Evolutionary conservation across 345 rosid genomes (phyloP).

Genomic region (Alliaria petiolata): DNA sequence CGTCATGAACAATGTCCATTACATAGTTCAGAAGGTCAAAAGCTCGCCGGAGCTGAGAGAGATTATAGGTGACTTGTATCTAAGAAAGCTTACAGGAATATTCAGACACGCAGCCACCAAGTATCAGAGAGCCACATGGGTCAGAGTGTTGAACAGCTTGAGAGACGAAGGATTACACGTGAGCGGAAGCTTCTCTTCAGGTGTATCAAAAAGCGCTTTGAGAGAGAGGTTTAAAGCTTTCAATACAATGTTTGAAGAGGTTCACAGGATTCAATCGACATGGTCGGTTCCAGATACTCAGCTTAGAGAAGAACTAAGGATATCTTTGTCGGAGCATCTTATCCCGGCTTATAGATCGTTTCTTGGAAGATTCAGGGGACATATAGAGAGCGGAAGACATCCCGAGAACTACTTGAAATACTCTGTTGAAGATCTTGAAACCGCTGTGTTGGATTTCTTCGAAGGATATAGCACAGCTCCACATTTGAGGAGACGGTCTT

Average conservation of each 20-base stretch:
- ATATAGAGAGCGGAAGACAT: slow-evolving; percentile 88
- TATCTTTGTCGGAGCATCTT: slow-evolving; percentile 72
- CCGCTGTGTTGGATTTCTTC: slow-evolving; percentile 87
- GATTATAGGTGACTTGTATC: slow-evolving; percentile 80
- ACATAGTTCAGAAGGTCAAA: slow-evolving; percentile 80
- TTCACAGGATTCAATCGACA: slow-evolving; percentile 73
- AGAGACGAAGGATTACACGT: slow-evolving; percentile 92
- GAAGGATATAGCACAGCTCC: slow-evolving; percentile 80
- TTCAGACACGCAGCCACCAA: slow-evolving; percentile 78
- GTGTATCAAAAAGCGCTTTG: slow-evolving; percentile 72
- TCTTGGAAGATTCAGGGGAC: slow-evolving; percentile 84
- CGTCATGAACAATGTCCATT: slow-evolving; percentile 95
- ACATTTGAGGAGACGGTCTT: slow-evolving; percentile 71
- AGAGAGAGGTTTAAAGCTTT: slow-evolving; percentile 88
- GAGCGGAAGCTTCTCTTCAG: slow-evolving; percentile 85
- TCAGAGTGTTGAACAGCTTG: slow-evolving; percentile 69
- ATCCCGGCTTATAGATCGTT: slow-evolving; percentile 92
- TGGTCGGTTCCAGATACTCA: slow-evolving; percentile 85
- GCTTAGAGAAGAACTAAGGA: slow-evolving; percentile 91
- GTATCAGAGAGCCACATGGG: slow-evolving; percentile 96
- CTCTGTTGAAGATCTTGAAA: slow-evolving; percentile 87
- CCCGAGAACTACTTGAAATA: slow-evolving; percentile 95
- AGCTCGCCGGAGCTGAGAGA: slow-evolving; percentile 77
- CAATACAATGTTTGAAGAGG: slow-evolving; percentile 89
- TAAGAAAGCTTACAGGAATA: slow-evolving; percentile 63